Conservation (phyloP, 2,329 filamentous ascomycete species). For the Paracorniculantispora psalliotae region DNA sequence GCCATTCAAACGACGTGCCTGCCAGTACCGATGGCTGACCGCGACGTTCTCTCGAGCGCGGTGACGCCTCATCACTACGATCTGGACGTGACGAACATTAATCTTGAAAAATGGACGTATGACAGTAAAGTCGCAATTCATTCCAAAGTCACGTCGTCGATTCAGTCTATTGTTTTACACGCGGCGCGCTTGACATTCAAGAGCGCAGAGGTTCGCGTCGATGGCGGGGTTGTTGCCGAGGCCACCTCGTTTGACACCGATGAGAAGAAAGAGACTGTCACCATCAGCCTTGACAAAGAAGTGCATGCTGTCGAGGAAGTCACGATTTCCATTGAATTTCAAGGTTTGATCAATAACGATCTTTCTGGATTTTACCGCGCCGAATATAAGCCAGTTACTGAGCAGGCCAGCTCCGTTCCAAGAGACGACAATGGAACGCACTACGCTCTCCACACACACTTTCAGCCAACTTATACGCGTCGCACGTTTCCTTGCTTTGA, state of each 20-base stretch:
- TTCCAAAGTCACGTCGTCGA: background rate
- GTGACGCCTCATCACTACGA: background rate
- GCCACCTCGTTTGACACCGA: constrained; percentile 73
- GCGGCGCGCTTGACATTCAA: background rate
- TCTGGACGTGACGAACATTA: background rate
- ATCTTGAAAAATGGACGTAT: background rate
- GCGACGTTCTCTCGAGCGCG: background rate
- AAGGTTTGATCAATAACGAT: constrained; percentile 77
- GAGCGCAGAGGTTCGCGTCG: background rate
- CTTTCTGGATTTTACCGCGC: constrained; percentile 93
- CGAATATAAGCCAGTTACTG: constrained; percentile 80
- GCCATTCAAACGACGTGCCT: background rate
- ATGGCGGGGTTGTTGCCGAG: constrained; percentile 38
- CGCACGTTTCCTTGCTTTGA: constrained; percentile 97
- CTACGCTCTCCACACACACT: constrained; percentile 89
- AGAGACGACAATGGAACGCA: constrained; percentile 58
- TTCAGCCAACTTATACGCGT: constrained; percentile 91
- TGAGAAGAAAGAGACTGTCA: constrained; percentile 75
- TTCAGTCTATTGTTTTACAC: background rate
- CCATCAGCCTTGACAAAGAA: constrained; percentile 67
- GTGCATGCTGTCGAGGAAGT: constrained; percentile 63
- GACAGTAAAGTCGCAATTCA: background rate
- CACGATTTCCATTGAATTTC: constrained; percentile 64
- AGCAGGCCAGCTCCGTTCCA: constrained; percentile 71
- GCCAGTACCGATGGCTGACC: background rate